These are phyloP conservation scores for Sphagnum contortum DNA, from an alignment of 225 moss, liverwort and hornwort genomes.

Conservation along the genomic window DNA sequence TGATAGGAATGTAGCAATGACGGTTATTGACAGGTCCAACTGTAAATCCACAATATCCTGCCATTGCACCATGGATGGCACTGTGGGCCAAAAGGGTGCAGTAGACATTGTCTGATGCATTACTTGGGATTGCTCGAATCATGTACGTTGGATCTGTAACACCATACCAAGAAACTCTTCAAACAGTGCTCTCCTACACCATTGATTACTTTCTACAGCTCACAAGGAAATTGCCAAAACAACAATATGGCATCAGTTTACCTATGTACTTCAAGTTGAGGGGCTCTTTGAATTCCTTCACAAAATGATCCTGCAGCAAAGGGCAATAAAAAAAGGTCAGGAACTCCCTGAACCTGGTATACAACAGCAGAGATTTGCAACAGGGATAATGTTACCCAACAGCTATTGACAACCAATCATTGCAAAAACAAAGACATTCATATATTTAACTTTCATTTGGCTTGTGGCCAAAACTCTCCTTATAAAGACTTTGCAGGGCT, in stretches of 20 bases:
- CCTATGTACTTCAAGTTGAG: constrained; percentile 55
- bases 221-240: not conserved
- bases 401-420: not conserved
- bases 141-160: constrained; percentile 74
- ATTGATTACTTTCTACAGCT: not conserved
- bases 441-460: not conserved
- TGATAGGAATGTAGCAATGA: constrained; percentile 65
- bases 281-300: constrained; percentile 42
- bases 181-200: not conserved
- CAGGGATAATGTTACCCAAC: not conserved
- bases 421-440: not conserved
- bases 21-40: constrained; percentile 68
- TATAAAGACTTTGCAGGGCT: not conserved
- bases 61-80: constrained; percentile 83
- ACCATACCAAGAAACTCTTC: constrained; percentile 14
- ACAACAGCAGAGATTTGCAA: not conserved
- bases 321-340: not conserved
- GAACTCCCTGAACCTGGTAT: not conserved
- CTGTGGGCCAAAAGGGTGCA: constrained; percentile 77
- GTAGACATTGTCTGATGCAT: constrained; percentile 72
- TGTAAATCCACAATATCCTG: constrained; percentile 65
- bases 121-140: constrained; percentile 82
- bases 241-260: not conserved
- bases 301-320: constrained; percentile 37
- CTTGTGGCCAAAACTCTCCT: not conserved